phyloP scores from a whole-genome alignment of 2,329 filamentous ascomycete species.

The Colletotrichum incanum region DNA sequence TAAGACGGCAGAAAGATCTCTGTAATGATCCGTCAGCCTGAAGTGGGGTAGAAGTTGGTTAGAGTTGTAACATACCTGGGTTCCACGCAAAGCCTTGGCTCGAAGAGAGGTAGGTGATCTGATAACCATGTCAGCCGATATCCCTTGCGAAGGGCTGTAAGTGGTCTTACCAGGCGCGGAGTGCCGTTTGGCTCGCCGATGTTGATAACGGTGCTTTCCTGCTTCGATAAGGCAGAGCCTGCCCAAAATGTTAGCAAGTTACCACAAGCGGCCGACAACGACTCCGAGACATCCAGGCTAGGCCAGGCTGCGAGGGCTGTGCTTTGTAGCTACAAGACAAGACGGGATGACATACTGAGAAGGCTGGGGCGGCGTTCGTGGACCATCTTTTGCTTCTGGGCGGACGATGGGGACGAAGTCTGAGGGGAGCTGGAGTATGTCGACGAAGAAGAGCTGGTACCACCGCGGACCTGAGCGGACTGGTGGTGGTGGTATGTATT shows the following conservation, averaged over 20 bases:
- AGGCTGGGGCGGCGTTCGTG: conserved; percentile 74
- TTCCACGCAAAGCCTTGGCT: conserved; percentile 90
- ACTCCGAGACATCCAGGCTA: not conserved
- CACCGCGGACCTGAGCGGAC: conserved; percentile 58
- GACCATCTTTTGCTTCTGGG: conserved; percentile 59
- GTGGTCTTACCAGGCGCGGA: conserved; percentile 75
- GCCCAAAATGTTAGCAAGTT: conserved; percentile 50
- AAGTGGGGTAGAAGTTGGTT: not conserved
- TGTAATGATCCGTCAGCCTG: conserved; percentile 50
- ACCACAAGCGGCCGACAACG: not conserved
- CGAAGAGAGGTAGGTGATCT: conserved; percentile 86
- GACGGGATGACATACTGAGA: conserved; percentile 63
- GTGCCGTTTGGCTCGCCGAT: conserved; percentile 82
- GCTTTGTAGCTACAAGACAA: conserved; percentile 17
- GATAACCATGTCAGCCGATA: conserved; percentile 14
- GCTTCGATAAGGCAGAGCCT: conserved; percentile 81
- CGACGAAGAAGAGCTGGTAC: conserved; percentile 66
- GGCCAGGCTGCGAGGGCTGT: conserved; percentile 11
- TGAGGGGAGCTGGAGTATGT: conserved; percentile 71
- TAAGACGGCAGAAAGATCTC: conserved; percentile 89
- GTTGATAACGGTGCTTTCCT: conserved; percentile 86
- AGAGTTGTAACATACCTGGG: conserved; percentile 69
- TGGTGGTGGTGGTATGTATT: conserved; percentile 52
- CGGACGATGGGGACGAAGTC: conserved; percentile 61
- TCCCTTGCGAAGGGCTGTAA: conserved; percentile 3